Evolutionary conservation across 1,284 basidiomycete genomes (phyloP).

Genomic region (Boletus semigastroideus): DNA sequence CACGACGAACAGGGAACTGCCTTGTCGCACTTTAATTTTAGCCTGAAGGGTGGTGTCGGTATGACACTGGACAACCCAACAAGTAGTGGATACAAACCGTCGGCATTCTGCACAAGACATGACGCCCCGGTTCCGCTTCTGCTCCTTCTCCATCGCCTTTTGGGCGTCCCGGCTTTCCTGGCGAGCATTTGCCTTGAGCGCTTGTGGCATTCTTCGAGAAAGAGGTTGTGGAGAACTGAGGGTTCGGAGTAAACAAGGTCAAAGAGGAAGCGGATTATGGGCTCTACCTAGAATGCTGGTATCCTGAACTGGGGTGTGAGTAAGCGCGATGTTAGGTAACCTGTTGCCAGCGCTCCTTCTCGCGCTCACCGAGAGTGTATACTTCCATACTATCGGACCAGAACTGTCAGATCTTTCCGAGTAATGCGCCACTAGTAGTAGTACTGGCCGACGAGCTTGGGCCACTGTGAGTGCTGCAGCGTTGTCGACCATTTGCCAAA

Average conservation of each 20-base stretch:
- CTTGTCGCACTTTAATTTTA: conserved; percentile 78
- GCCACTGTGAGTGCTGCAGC: too few species aligned
- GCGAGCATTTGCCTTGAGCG: conserved; percentile 27
- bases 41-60: conserved; percentile 36
- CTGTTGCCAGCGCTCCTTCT: not conserved
- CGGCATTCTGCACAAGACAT: conserved; percentile 74
- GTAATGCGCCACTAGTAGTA: too few species aligned
- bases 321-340: conserved; percentile 24
- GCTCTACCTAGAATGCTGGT: not conserved
- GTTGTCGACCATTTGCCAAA: too few species aligned
- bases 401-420: too few species aligned
- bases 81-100: conserved; percentile 42
- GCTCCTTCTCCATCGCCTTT: conserved; percentile 45
- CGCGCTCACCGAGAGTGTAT: not conserved
- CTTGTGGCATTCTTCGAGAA: conserved; percentile 27
- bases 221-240: not conserved
- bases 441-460: too few species aligned
- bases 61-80: not conserved
- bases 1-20: conserved; percentile 74
- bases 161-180: conserved; percentile 32
- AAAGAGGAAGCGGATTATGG: not conserved
- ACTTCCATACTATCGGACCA: not conserved
- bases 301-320: conserved; percentile 3
- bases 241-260: not conserved
- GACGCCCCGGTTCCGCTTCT: conserved; percentile 65